A percentile compares a stretch with the other conserved stretches of the same genome.
These are phyloP conservation scores for Russula sp. DNA, from an alignment of 768 basidiomycete species.

Conservation along the genomic window DNA sequence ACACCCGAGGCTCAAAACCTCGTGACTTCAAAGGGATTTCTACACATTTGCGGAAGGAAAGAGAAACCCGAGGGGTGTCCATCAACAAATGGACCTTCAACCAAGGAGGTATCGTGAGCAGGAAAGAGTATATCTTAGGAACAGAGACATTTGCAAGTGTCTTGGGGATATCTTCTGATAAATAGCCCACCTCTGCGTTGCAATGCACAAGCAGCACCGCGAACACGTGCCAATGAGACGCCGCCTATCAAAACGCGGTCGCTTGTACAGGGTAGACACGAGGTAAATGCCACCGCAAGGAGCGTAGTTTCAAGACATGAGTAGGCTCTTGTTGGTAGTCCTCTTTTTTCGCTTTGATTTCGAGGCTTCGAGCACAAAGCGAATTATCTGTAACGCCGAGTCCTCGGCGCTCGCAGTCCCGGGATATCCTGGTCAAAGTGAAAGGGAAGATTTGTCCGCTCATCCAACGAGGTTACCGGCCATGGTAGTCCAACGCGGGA, in stretches of 20 bases:
- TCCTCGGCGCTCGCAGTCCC: neutral
- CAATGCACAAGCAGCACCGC: constrained; percentile 10
- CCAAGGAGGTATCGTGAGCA: neutral
- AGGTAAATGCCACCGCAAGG: neutral
- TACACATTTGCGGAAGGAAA: neutral
- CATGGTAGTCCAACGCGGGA: too few relatives aligned
- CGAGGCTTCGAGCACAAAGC: neutral
- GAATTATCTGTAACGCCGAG: neutral
- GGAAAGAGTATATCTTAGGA: neutral
- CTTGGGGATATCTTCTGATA: neutral
- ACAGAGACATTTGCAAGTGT: neutral
- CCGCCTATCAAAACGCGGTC: neutral
- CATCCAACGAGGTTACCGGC: neutral
- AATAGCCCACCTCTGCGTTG: neutral
- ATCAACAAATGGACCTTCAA: neutral
- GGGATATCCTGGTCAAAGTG: neutral
- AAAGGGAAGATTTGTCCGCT: too few relatives aligned
- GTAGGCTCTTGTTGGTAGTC: neutral
- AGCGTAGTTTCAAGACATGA: neutral
- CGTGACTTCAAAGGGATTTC: neutral
- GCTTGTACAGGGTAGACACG: neutral
- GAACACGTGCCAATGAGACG: constrained; percentile 5
- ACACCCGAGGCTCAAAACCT: neutral
- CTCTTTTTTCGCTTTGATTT: neutral
- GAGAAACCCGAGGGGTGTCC: neutral